Conservation (phyloP, 208 protist species). For the Balamuthia mandrillaris region DNA sequence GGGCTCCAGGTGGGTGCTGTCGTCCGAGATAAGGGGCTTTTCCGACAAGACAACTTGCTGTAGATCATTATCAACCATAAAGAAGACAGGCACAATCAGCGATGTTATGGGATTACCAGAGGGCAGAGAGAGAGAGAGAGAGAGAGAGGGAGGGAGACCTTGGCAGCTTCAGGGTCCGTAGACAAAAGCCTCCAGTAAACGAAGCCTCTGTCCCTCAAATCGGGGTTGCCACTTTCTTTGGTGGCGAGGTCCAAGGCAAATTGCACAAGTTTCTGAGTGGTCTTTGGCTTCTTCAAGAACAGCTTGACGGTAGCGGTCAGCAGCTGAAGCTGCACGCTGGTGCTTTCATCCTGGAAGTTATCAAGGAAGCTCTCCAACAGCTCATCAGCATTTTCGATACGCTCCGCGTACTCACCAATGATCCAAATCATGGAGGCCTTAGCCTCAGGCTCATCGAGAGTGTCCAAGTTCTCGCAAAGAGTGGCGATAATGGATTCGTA, state of each 20-base stretch:
- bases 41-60: conserved; percentile 81
- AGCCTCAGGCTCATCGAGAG: conserved; percentile 92
- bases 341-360: conserved; percentile 86
- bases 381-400: conserved; percentile 88
- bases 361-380: conserved; percentile 93
- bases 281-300: conserved; percentile 85
- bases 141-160: conserved; percentile 57
- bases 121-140: neutral
- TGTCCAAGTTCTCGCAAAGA: conserved; percentile 91
- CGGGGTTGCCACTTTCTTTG: conserved; percentile 88
- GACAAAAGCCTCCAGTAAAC: conserved; percentile 98
- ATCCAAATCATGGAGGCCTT: conserved; percentile 97
- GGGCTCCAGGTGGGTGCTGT: conserved; percentile 85
- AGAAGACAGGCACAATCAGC: neutral
- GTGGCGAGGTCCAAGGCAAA: conserved; percentile 78
- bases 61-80: neutral
- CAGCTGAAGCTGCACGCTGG: conserved; percentile 85
- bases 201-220: conserved; percentile 97
- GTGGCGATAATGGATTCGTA: conserved; percentile 86
- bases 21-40: conserved; percentile 85
- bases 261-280: conserved; percentile 81
- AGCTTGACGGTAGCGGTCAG: conserved; percentile 96
- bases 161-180: conserved; percentile 90
- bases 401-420: conserved; percentile 96
- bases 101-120: neutral